Evolutionary conservation across 257 asterid genomes (phyloP), one percentile per base, ranked within the genome.

Genomic region (Salvia miltiorrhiza): DNA sequence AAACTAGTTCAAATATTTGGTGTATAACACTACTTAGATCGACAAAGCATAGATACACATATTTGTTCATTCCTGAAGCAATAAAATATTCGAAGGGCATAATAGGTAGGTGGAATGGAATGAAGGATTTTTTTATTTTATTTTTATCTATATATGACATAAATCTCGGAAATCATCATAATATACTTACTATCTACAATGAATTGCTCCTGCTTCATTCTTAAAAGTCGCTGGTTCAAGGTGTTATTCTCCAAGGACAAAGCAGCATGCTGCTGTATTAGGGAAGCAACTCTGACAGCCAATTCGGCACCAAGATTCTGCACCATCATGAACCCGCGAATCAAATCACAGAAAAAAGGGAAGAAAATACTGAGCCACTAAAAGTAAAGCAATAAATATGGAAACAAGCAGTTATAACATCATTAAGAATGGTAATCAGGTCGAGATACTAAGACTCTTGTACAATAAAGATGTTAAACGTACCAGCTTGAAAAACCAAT

Each of bases 301-400:
- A 89, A 78, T 52, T 89, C 93, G 14, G 88, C 81, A 49, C 87
- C 90, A 41, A 81, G 41, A 72, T 83, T 78, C 95, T 91, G 92
- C 59, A 65, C 54, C 73, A 70, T 19, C 73, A 70, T 19, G 40
- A 68, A 53, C 14, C 67, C 26, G 64, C 7, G 20, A 45, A 62
- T 60, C 53, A 67, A 68, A 49, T 13, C 7, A 74, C 33, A 45
- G 7, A 24, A 57, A 52, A 44, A 24, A 50, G 19, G 52, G 8
- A 70, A 30, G 28, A n/a, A 63, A 63, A 47, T 45, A 17, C 14
- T 45, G 30, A 21, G 35, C 44, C 37, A n/a, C 40, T 40, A 24
- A 47, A 49, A 3, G 44, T 52, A 52, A 45, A 47, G 69, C 45
- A 21, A 4, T 9, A 20, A 33, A 45, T 44, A 26, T 28, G 56